These are phyloP conservation scores for Podospora appendiculata DNA, from an alignment of 495 filamentous ascomycete genomes.

Conservation along the genomic window DNA sequence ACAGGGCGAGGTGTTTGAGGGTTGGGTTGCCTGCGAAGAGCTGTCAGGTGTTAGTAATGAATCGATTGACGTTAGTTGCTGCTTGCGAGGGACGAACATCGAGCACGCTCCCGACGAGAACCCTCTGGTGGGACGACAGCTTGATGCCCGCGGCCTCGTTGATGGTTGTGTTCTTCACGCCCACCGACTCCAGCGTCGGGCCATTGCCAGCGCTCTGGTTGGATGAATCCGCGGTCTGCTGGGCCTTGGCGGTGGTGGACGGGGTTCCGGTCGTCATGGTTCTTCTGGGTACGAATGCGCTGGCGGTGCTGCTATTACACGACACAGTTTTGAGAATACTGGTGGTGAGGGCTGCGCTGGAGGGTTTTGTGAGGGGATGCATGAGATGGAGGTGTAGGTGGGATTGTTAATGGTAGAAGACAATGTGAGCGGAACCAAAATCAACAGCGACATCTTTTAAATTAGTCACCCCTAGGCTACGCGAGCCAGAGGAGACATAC, in stretches of 20 bases:
- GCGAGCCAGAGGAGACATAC: too few relatives aligned
- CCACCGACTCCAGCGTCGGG: constrained; percentile 12
- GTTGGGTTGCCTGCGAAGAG: constrained; percentile 51
- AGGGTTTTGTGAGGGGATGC: neutral
- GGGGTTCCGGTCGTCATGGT: neutral
- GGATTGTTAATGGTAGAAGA: too few relatives aligned
- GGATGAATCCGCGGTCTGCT: neutral
- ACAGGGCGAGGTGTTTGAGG: constrained; percentile 47
- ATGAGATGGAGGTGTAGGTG: too few relatives aligned
- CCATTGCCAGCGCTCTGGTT: neutral
- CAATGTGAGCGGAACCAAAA: too few relatives aligned
- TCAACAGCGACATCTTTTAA: too few relatives aligned
- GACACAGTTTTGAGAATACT: neutral
- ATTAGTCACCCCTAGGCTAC: too few relatives aligned
- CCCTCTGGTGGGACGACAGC: constrained; percentile 36
- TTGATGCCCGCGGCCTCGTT: constrained; percentile 38
- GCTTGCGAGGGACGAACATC: constrained; percentile 28
- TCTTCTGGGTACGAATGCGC: neutral
- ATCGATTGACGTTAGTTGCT: neutral
- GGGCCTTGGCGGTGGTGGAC: neutral
- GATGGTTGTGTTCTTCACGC: constrained; percentile 42
- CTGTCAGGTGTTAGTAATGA: constrained; percentile 17
- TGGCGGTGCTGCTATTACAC: neutral
- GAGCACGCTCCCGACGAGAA: constrained; percentile 47
- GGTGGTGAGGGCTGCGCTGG: neutral